Base-by-base conservation (phyloP, 805 yeast species). In the Saturnispora saitoi region DNA sequence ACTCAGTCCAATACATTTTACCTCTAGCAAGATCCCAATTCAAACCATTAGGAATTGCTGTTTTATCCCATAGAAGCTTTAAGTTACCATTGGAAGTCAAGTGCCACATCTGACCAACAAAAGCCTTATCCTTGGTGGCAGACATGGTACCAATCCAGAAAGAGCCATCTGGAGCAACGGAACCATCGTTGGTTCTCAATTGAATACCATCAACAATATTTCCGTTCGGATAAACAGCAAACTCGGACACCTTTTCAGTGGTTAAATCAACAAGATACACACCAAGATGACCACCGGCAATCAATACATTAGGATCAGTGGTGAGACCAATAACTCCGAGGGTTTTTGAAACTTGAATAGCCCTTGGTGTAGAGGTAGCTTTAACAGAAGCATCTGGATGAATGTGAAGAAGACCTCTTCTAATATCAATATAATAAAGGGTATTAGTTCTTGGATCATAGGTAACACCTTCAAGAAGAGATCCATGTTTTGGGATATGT, bases 101-200 rank as follows among this genome's bases (percentile, higher is more conserved):
- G 38, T 71, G 68, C 57, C 75, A 70, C 42, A 81, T 58, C 43
- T 70, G 70, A 1, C 96, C 96, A 47, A 76, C 76, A 1, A 69
- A 19, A 2, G 15, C 34, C 38, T 15, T 17, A 2, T 17, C 30
- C 19, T 40, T 48, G 2, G 15, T 32, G 32, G 58, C 56, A 47
- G 72, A 71, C 95, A 89, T 89, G 19, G 90, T 71, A 1, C 96
- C 96, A 44, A 86, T 78, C 76, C 86, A 83, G 45, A 88, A 74
- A 52, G 81, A 73, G 1, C 96, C 95, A 58, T 77, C 68, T 3
- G 86, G 83, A 51, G 86, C 89, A 37, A 88, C 76, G 42, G 78
- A 75, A 0, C 96, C 96, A 61, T 89, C 97, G 58, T 89, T 89
- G 38, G 93, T 83, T 58, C 89, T 70, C 61, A 76, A 62, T 41